phyloP scores from a whole-genome alignment of 768 basidiomycete genomes.

The Rhodotorula taiwanensis region DNA sequence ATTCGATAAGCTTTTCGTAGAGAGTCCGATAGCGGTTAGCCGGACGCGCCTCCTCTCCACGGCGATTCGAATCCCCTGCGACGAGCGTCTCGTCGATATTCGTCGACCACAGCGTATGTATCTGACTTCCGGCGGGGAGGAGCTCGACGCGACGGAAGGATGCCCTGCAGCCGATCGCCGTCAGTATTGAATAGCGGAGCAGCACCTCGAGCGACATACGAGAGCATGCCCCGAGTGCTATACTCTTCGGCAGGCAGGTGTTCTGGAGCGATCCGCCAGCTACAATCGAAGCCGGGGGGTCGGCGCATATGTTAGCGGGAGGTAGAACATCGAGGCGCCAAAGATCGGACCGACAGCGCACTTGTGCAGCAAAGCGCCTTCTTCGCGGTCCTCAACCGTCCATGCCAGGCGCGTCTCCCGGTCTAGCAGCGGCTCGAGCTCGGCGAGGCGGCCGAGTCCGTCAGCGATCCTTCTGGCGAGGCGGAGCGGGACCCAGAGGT shows the following conservation, averaged over 20 bases:
- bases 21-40: too few species aligned
- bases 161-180: too few species aligned
- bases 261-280: slow-evolving; percentile 26
- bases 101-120: slow-evolving; percentile 19
- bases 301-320: too few species aligned
- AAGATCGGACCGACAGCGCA: not conserved
- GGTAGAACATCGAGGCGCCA: too few species aligned
- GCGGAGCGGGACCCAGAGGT: slow-evolving; percentile 26
- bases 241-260: slow-evolving; percentile 13
- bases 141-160: slow-evolving; percentile 28
- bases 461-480: slow-evolving; percentile 6
- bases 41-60: too few species aligned
- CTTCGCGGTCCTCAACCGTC: slow-evolving; percentile 30
- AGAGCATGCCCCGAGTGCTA: slow-evolving; percentile 26
- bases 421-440: slow-evolving; percentile 20
- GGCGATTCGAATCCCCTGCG: too few species aligned
- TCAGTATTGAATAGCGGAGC: too few species aligned
- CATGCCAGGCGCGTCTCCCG: slow-evolving; percentile 28
- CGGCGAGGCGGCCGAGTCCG: slow-evolving; percentile 8
- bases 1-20: slow-evolving; percentile 7
- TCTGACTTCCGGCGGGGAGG: slow-evolving; percentile 11
- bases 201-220: too few species aligned
- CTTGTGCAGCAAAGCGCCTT: slow-evolving; percentile 29
- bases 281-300: not conserved
- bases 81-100: too few species aligned